Evolutionary conservation across 106 monocot genomes (phyloP).

Genomic region (Dactylorhiza incarnata): DNA sequence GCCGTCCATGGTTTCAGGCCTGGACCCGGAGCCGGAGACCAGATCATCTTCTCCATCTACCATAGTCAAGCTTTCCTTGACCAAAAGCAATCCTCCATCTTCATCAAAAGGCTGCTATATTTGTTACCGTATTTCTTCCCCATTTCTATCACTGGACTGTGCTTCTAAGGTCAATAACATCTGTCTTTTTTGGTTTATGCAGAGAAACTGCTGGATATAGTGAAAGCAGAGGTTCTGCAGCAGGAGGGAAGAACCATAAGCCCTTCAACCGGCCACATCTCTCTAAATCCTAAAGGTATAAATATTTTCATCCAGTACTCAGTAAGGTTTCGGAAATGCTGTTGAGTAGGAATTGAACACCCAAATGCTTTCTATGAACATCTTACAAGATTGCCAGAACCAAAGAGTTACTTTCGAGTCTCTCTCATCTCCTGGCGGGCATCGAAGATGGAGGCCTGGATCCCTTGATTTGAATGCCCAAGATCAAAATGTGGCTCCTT

Average conservation of each 20-base stretch:
- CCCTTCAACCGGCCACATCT: constrained; percentile 32
- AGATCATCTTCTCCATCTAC: constrained; percentile 12
- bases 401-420: constrained; percentile 42
- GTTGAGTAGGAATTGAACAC: not conserved
- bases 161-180: not conserved
- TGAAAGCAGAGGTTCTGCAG: constrained; percentile 14
- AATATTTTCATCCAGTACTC: not conserved
- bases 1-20: not conserved
- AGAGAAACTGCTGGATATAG: not conserved
- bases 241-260: constrained; percentile 17
- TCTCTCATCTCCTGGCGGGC: constrained; percentile 1
- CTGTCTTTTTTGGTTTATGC: not conserved
- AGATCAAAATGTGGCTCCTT: constrained; percentile 23
- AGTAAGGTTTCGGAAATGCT: not conserved
- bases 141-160: not conserved
- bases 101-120: not conserved
- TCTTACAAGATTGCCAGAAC: constrained; percentile 42
- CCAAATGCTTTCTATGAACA: not conserved
- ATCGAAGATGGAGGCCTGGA: constrained; percentile 22
- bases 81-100: not conserved
- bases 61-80: not conserved
- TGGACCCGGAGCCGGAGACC: constrained; percentile 31
- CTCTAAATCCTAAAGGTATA: constrained; percentile 53
- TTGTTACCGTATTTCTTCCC: not conserved
- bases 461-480: constrained; percentile 41